Evolutionary conservation across 495 filamentous ascomycete species (phyloP).

Genomic region (Talaromyces wortmannii): DNA sequence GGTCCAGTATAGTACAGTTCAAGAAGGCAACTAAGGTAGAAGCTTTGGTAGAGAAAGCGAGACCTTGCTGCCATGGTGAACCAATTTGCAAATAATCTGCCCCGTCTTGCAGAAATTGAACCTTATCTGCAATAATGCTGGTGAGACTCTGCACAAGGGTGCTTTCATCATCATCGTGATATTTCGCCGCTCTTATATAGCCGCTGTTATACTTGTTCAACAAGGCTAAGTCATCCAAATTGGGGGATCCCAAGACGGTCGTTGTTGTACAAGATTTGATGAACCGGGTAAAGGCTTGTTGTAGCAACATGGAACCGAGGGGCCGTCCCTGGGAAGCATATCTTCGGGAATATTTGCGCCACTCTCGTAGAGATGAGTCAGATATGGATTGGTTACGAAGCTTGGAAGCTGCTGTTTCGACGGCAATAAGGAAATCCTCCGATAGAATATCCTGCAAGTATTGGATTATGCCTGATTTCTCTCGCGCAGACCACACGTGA

Average conservation of each 20-base stretch:
- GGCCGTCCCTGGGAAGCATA: constrained; percentile 76
- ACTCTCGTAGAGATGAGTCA: constrained; percentile 55
- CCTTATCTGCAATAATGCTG: constrained; percentile 70
- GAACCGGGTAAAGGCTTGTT: constrained; percentile 78
- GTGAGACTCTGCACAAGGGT: constrained; percentile 60
- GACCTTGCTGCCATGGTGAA: constrained; percentile 77
- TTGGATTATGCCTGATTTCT: constrained; percentile 64
- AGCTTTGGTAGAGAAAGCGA: constrained; percentile 81
- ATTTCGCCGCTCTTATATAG: constrained; percentile 36
- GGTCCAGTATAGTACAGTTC: constrained; percentile 73
- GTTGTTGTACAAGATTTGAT: constrained; percentile 74
- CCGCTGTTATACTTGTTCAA: constrained; percentile 67
- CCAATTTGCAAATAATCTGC: constrained; percentile 82
- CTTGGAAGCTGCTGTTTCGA: constrained; percentile 82
- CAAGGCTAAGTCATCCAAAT: constrained; percentile 54
- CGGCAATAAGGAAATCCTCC: constrained; percentile 70
- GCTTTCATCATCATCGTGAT: constrained; percentile 33
- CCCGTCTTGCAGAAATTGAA: constrained; percentile 79
- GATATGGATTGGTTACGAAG: constrained; percentile 55
- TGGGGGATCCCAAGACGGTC: constrained; percentile 51
- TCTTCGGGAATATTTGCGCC: constrained; percentile 75
- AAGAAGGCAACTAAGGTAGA: constrained; percentile 75
- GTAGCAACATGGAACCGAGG: constrained; percentile 85
- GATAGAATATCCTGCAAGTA: constrained; percentile 65
- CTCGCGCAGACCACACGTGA: constrained; percentile 67